Conservation (phyloP, 148 eudicot genomes). For the Silene latifolia region DNA sequence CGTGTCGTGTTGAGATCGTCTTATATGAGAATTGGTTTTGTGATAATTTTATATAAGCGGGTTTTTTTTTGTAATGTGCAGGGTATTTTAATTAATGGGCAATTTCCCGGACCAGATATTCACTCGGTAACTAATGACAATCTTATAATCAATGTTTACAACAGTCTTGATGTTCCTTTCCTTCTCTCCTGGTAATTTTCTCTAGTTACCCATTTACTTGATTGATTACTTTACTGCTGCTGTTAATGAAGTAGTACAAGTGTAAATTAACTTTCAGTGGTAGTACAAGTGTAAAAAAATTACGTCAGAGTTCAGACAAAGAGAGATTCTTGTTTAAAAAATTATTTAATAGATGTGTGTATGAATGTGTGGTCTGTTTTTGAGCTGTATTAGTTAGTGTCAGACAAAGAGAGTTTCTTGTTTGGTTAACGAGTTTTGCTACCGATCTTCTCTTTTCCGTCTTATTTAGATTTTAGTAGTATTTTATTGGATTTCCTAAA, state of each 20-base stretch:
- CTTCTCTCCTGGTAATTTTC: slow-evolving; percentile 75
- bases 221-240: not conserved
- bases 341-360: not conserved
- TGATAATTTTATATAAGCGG: too few species aligned
- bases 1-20: too few species aligned
- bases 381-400: slow-evolving; percentile 1
- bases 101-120: slow-evolving; percentile 94
- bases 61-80: slow-evolving; percentile 21
- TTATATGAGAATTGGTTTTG: too few species aligned
- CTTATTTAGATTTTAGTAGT: too few species aligned
- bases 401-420: not conserved
- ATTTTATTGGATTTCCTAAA: too few species aligned
- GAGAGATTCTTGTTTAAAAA: too few species aligned
- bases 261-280: too few species aligned
- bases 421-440: not conserved
- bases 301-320: too few species aligned
- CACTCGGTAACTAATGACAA: slow-evolving; percentile 84
- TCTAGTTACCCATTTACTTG: too few species aligned
- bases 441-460: too few species aligned
- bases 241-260: too few species aligned
- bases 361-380: slow-evolving; percentile 7
- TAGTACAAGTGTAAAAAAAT: too few species aligned
- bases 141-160: slow-evolving; percentile 76
- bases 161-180: slow-evolving; percentile 88
- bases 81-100: slow-evolving; percentile 96